phyloP scores from a whole-genome alignment of 768 basidiomycete species.

The Mycena olivaceomarginata region DNA sequence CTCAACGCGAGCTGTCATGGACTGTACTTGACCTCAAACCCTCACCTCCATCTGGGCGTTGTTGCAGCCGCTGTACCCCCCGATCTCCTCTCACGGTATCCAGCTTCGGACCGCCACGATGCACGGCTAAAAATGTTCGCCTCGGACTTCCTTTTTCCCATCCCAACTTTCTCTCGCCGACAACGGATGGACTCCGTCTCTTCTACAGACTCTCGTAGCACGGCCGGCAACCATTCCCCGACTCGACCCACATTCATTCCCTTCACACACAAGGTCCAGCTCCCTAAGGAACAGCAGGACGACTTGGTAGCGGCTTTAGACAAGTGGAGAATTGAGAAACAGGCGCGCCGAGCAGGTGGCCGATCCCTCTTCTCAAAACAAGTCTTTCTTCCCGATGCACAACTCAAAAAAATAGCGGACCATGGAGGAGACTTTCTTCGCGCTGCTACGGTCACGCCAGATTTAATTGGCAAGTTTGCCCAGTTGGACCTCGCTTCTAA shows the following conservation, averaged over 20 bases:
- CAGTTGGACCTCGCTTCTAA: constrained; percentile 11
- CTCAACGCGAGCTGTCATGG: constrained; percentile 11
- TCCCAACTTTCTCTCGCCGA: too few relatives aligned
- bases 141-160: too few relatives aligned
- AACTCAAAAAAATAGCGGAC: constrained; percentile 20
- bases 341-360: constrained; percentile 9
- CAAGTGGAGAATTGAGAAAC: constrained; percentile 22
- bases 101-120: too few relatives aligned
- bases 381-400: too few relatives aligned
- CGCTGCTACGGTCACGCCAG: constrained; percentile 10
- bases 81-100: constrained; percentile 14
- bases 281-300: constrained; percentile 22
- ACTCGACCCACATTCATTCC: constrained; percentile 16
- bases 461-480: constrained; percentile 27
- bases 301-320: constrained; percentile 21
- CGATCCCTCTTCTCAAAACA: background rate
- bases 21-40: constrained; percentile 29
- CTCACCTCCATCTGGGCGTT: constrained; percentile 21
- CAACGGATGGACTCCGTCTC: constrained; percentile 27
- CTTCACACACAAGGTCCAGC: constrained; percentile 11
- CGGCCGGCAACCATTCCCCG: background rate
- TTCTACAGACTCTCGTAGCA: background rate
- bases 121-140: too few relatives aligned
- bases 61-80: constrained; percentile 26
- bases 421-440: constrained; percentile 22